A percentile compares a stretch with the other conserved stretches of the same genome.
These are phyloP conservation scores for Prunus kanzakura DNA, from an alignment of 306 rosid genomes.

Conservation along the genomic window DNA sequence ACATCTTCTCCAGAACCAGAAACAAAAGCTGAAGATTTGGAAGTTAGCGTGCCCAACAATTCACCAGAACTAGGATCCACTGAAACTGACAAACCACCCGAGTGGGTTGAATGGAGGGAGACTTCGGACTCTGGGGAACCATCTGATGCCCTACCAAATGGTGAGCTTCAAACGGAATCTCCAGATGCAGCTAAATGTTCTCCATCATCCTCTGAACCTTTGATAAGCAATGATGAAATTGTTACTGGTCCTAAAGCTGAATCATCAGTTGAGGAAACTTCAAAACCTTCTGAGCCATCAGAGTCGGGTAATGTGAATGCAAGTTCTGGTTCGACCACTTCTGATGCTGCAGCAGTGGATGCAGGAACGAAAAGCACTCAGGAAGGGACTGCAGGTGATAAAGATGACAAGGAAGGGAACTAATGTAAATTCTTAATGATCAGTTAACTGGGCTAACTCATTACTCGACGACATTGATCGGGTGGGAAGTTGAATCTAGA, in stretches of 20 bases:
- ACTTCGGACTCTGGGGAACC: constrained; percentile 67
- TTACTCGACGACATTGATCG: constrained; percentile 40
- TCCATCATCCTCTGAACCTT: constrained; percentile 39
- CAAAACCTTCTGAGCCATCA: constrained; percentile 30
- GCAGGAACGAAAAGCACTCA: constrained; percentile 27
- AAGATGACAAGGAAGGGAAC: constrained; percentile 38
- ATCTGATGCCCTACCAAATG: constrained; percentile 62
- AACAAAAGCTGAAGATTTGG: constrained; percentile 34
- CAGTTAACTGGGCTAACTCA: constrained; percentile 48
- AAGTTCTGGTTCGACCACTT: constrained; percentile 17
- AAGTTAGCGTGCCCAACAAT: background rate
- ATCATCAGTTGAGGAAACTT: constrained; percentile 23
- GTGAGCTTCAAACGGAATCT: constrained; percentile 47
- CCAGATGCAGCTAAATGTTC: constrained; percentile 44
- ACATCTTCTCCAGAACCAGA: constrained; percentile 64
- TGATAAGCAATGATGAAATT: constrained; percentile 31
- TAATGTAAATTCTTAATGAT: constrained; percentile 52
- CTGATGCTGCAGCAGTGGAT: constrained; percentile 17
- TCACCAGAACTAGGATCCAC: constrained; percentile 27
- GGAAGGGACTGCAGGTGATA: constrained; percentile 31
- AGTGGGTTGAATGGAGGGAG: constrained; percentile 99
- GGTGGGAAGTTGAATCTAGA: constrained; percentile 66
- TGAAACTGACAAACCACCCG: constrained; percentile 82
- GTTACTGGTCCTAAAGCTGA: constrained; percentile 33
- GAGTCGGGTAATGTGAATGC: constrained; percentile 37